Base-by-base conservation (phyloP, 2,329 filamentous ascomycete genomes). In the Epichloe sibirici region DNA sequence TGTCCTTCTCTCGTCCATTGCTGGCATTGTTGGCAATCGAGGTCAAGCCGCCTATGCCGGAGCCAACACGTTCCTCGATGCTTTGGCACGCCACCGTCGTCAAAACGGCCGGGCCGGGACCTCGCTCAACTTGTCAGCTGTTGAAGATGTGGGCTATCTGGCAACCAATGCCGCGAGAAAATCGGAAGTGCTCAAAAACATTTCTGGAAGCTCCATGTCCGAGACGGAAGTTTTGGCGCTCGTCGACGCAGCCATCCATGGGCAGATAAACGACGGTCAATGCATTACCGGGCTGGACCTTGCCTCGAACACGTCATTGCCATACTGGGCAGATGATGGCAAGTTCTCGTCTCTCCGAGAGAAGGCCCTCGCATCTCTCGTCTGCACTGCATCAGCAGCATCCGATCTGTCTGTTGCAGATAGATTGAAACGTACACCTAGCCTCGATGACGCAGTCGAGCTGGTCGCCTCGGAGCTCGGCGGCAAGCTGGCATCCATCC, bases 211-310 rank as follows among this genome's bases (percentile, higher is more conserved):
- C 39, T 70, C 77, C 17, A 72, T 82, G 57, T 71, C 69, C 56
- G 73, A 76, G 58, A 70, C 71, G 5, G 77, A 82, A 61, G 75
- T 81, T 0, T 63, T 79, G 2, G 76, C 77, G 0, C 68, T 81
- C 0, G 66, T 81, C 0, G 72, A 71, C 1, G 72, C 75, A 0
- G 74, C 76, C 15, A 73, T 81, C 40, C 68, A 63, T 5, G 75
- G 75, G 2, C 66, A 69, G 25, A 58, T 78, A 3, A 62, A 62
- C 0, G 57, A 59, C 0, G 69, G 65, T 42, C 77, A 81, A 58
- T 72, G 70, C 39, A 76, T 81, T 55, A 80, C 76, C 0, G 78
- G 78, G 2, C 71, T 81, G 62, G 69, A 72, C 50, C 72, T 79
- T 55, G 42, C n/a, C 15, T 12, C 21, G 4, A 7, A 34, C 8